phyloP scores from a whole-genome alignment of 139 green algal species.

The Trebouxia sp. region DNA sequence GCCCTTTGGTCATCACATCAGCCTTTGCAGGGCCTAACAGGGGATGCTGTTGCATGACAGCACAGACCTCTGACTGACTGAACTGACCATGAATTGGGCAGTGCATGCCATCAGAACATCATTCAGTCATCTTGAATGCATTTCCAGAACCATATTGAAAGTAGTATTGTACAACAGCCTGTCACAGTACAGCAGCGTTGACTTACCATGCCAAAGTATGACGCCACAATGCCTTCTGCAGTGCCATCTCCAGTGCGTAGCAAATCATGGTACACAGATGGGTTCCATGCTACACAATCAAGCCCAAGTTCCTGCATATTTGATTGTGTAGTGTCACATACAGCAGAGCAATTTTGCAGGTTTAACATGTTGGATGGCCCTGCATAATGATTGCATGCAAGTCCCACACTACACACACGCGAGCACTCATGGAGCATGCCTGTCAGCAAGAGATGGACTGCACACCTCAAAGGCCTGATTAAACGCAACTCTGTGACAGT shows the following conservation, averaged over 20 bases:
- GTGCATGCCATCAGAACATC: too few species aligned
- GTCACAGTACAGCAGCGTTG: not conserved
- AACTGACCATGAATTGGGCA: too few species aligned
- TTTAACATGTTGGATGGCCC: not conserved
- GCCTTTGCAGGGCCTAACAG: too few species aligned
- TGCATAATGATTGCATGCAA: not conserved
- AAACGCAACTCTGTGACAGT: slow-evolving; percentile 92
- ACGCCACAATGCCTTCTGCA: slow-evolving; percentile 37
- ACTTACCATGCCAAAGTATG: slow-evolving; percentile 33
- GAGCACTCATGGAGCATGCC: not conserved
- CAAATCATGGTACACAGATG: slow-evolving; percentile 49
- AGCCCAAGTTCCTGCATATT: slow-evolving; percentile 47
- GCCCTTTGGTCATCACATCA: too few species aligned
- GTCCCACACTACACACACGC: not conserved
- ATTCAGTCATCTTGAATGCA: too few species aligned
- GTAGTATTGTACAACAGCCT: too few species aligned
- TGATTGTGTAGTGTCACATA: not conserved
- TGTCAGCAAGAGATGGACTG: not conserved
- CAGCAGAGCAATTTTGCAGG: too few species aligned
- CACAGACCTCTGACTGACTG: too few species aligned
- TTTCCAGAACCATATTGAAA: too few species aligned
- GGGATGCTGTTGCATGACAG: too few species aligned
- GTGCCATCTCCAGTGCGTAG: slow-evolving; percentile 47
- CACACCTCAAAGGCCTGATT: slow-evolving; percentile 88
- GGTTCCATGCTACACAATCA: slow-evolving; percentile 45